Conservation (phyloP, 495 filamentous ascomycete genomes). For the Schizothecium vesticola region DNA sequence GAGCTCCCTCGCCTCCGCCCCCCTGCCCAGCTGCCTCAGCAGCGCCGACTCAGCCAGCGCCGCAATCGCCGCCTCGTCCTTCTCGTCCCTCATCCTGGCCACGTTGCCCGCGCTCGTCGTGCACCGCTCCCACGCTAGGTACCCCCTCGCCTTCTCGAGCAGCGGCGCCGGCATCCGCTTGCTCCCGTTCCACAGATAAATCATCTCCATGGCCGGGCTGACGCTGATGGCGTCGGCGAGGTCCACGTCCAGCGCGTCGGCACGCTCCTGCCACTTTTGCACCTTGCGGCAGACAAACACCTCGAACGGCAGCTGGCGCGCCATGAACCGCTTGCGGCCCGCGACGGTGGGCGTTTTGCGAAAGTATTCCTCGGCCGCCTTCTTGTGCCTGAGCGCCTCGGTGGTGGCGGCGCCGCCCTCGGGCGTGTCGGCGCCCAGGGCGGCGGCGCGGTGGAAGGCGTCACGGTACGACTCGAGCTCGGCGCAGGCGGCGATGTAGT, state of each 20-base stretch:
- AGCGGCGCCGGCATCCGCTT: constrained; percentile 68
- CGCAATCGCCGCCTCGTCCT: constrained; percentile 71
- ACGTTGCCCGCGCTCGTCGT: constrained; percentile 48
- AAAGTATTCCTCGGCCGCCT: constrained; percentile 63
- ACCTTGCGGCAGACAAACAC: constrained; percentile 80
- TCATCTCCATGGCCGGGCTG: constrained; percentile 85
- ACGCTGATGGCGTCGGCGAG: constrained; percentile 80
- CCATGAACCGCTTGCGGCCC: constrained; percentile 87
- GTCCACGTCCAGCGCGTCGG: constrained; percentile 59
- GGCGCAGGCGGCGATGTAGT: constrained; percentile 75
- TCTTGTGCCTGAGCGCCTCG: constrained; percentile 41
- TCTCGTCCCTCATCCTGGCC: constrained; percentile 61
- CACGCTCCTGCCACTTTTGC: constrained; percentile 81
- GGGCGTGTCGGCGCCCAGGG: constrained; percentile 44
- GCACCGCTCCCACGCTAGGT: constrained; percentile 58
- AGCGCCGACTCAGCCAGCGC: constrained; percentile 63
- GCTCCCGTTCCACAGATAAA: constrained; percentile 85
- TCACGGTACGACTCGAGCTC: constrained; percentile 77
- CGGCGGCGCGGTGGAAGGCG: constrained; percentile 45
- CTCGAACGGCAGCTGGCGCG: constrained; percentile 83
- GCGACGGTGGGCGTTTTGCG: constrained; percentile 66
- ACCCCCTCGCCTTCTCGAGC: constrained; percentile 56
- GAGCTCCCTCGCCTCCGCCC: constrained; percentile 57
- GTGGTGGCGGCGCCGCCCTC: constrained; percentile 12
- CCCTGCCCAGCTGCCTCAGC: constrained; percentile 54